Evolutionary conservation across 2,329 filamentous ascomycete genomes (phyloP).

Genomic region (Aureobasidium melanogenum): DNA sequence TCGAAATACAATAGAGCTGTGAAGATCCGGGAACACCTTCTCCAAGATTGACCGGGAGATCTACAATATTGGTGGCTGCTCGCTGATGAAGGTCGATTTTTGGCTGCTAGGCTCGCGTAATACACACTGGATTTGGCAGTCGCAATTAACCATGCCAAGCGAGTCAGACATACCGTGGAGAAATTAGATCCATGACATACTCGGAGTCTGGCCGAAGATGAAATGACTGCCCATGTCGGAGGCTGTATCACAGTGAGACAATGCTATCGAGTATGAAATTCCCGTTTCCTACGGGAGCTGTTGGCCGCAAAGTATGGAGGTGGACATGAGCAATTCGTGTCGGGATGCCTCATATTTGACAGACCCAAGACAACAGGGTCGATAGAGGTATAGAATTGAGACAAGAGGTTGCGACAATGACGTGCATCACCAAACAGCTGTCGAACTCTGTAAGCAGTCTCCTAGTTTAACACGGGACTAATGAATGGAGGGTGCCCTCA

Average conservation of each 20-base stretch:
- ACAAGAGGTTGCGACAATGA: not conserved
- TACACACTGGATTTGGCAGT: not conserved
- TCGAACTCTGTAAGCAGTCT: not conserved
- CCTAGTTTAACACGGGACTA: not conserved
- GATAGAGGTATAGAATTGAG: not conserved
- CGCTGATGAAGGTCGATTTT: not conserved
- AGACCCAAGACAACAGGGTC: not conserved
- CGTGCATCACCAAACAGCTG: too few relatives aligned
- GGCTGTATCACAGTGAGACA: slow-evolving; percentile 3
- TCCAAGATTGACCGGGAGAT: slow-evolving; percentile 4
- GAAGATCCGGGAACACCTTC: not conserved
- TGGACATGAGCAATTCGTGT: slow-evolving; percentile 1
- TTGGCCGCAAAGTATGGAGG: not conserved
- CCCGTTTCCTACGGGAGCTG: not conserved
- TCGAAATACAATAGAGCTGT: not conserved
- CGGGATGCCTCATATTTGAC: not conserved
- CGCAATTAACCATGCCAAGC: not conserved
- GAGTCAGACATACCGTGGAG: slow-evolving; percentile 2
- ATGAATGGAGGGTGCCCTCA: not conserved
- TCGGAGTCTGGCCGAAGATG: too few relatives aligned
- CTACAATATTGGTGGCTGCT: not conserved
- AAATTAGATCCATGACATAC: not conserved
- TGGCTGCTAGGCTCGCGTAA: not conserved
- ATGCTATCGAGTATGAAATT: not conserved
- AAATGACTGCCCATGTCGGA: not conserved